Evolutionary conservation across 2,329 filamentous ascomycete species (phyloP), one percentile per base, ranked within the genome.

Genomic region (Dichotomopilus funicola): DNA sequence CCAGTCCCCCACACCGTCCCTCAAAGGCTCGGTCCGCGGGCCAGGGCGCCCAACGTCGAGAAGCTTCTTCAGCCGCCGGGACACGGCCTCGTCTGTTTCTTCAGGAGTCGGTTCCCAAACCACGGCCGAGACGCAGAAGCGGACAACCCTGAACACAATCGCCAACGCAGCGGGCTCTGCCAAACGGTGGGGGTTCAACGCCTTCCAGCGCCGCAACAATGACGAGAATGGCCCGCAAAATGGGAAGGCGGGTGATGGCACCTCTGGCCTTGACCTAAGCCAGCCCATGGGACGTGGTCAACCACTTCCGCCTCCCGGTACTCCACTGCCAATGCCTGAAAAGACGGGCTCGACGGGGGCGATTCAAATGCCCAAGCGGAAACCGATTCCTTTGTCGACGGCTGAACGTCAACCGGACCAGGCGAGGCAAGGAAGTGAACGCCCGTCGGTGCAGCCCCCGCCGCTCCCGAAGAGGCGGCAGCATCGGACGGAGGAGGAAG

Each of bases 221-320:
- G 75, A 78, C 45, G 67, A 57, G 44, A 27, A 57, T 6, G 13
- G 66, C 41, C 40, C 44, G 34, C 71, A 69, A 47, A 69, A 59
- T 41, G 58, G 59, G 6, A 51, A 52, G 8, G n/a, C 49, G 6
- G 40, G 43, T 6, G 63, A 65, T 9, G 40, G 44, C 8, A 59
- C 62, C 19, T 55, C 65, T 33, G 59, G 62, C 12, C 46, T 82
- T 58, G 69, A 82, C 71, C 61, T 80, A 57, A 72, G 69, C 61
- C 81, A 89, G 63, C 90, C 90, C 1, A 90, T 95, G 75, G 91
- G 91, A 1, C 81, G 90, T 41, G 90, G 90, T 0, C 86, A 87
- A 63, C 90, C 90, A 1, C 74, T 95, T 13, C 90, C 89, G 47
- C 89, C 90, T 7, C 88, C 87, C 2, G 91, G 90, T 2, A 85